Conservation (phyloP, 495 filamentous ascomycete genomes). For the Corynascus novoguineensis region DNA sequence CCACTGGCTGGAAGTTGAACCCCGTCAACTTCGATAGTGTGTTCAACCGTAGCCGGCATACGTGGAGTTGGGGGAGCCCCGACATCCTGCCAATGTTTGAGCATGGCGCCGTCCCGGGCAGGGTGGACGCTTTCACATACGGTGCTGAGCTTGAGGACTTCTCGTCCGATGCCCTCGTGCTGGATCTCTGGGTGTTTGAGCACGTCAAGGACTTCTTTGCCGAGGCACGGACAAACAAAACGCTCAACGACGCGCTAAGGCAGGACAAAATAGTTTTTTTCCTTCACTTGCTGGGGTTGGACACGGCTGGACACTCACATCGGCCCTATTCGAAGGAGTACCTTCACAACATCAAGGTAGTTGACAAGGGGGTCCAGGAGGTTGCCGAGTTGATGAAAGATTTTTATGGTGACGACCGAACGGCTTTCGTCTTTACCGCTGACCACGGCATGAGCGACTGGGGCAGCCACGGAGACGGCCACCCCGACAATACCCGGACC, state of each 20-base stretch:
- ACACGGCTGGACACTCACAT: conserved; percentile 84
- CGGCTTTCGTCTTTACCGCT: conserved; percentile 93
- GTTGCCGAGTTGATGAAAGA: conserved; percentile 75
- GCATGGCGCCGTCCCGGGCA: conserved; percentile 80
- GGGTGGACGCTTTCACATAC: conserved; percentile 81
- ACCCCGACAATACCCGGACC: conserved; percentile 95
- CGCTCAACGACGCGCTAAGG: conserved; percentile 66
- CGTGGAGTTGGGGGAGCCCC: conserved; percentile 98
- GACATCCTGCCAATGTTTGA: conserved; percentile 98
- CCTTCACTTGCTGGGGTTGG: conserved; percentile 90
- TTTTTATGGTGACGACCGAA: conserved; percentile 89
- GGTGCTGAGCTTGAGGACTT: conserved; percentile 84
- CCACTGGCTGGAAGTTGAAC: conserved; percentile 97
- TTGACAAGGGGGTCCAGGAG: conserved; percentile 82
- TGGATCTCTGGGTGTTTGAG: conserved; percentile 97
- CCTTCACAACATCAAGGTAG: conserved; percentile 87
- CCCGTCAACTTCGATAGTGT: conserved; percentile 98
- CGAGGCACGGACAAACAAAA: conserved; percentile 67
- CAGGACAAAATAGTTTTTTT: conserved; percentile 94
- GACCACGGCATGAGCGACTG: conserved; percentile 99
- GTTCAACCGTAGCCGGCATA: conserved; percentile 93
- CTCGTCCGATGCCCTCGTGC: conserved; percentile 66
- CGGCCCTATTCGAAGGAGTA: conserved; percentile 96
- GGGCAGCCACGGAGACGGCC: conserved; percentile 95
- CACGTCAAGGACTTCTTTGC: conserved; percentile 81